Evolutionary conservation across 106 monocot species (phyloP), one percentile per base, ranked within the genome.

Genomic region (Chionographis japonica): DNA sequence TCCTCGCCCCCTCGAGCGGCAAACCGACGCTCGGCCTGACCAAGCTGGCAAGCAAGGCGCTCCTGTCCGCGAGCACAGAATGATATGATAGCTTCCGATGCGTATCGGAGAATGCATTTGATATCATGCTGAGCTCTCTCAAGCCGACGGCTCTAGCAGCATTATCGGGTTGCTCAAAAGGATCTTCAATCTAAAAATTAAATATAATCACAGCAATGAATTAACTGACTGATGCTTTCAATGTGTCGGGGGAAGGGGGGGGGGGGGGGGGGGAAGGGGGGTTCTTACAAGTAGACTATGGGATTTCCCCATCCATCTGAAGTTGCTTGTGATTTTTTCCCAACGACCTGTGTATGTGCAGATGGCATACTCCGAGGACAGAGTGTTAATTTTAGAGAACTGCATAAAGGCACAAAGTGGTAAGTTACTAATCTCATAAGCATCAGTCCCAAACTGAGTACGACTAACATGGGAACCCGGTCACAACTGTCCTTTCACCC

Each of bases 81-180:
- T 20, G 2, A 18, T 75, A 63, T 11, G 72, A 75, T 27, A 84
- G 68, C 55, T 42, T 56, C 27, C 60, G 15, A 56, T n/a, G 50
- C 3, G 81, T 54, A 3, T 55, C 49, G 19, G 0, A 51, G 72
- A 88, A 75, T 37, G 63, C 81, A 42, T 72, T 57, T 3, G 71
- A 77, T 70, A 88, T 76, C 12, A 2, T 42, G 18, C 1, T 38
- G 2, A 88, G 60, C 54, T 61, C 68, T 16, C 37, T 51, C 12
- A 14, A 2, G 35, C 74, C 15, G 20, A 88, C 88, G 56, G 88
- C 67, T 69, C 88, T 77, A 53, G 88, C 78, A 57, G 84, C 62
- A 67, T 88, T 88, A 16, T 88, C 88, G 8, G 78, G 62, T 76
- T 72, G 74, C 72, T 88, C 84, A 72, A 84, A 84, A 11, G 88